Conservation (phyloP, 2,329 filamentous ascomycete genomes). For the Acephala macrosclerotiorum region DNA sequence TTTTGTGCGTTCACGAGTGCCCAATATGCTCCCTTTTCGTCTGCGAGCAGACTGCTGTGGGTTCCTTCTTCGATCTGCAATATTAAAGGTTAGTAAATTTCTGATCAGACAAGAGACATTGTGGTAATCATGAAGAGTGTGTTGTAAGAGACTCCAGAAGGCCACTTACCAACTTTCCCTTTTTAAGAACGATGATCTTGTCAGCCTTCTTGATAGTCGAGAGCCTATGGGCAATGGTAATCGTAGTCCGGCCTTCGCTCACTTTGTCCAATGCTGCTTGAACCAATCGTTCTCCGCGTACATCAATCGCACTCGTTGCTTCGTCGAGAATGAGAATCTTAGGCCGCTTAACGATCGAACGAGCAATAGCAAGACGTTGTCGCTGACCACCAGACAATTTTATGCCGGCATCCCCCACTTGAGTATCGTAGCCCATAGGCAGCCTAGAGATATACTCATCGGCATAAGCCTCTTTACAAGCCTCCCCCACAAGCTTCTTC, state of each 20-base stretch:
- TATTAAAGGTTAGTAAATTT: background rate
- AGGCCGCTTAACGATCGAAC: slow-evolving; percentile 76
- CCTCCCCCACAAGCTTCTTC: slow-evolving; percentile 65
- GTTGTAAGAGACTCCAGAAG: background rate
- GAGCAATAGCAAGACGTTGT: slow-evolving; percentile 75
- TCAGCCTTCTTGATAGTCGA: slow-evolving; percentile 81
- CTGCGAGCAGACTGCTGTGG: slow-evolving; percentile 72
- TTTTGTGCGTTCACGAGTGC: slow-evolving; percentile 69
- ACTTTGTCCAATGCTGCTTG: slow-evolving; percentile 62
- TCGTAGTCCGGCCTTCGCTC: slow-evolving; percentile 64
- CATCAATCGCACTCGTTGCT: slow-evolving; percentile 59
- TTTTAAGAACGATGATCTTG: slow-evolving; percentile 77
- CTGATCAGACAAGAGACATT: no score
- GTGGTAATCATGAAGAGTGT: no score
- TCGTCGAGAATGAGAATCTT: slow-evolving; percentile 77
- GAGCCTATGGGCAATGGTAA: slow-evolving; percentile 70
- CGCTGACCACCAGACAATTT: slow-evolving; percentile 84
- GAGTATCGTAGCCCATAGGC: slow-evolving; percentile 72
- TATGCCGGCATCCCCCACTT: slow-evolving; percentile 79
- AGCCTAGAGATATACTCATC: slow-evolving; percentile 73
- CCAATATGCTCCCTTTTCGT: slow-evolving; percentile 68
- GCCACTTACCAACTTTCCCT: slow-evolving; percentile 62
- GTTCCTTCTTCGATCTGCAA: slow-evolving; percentile 70
- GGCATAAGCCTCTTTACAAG: slow-evolving; percentile 72
- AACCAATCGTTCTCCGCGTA: slow-evolving; percentile 58